Base-by-base conservation (phyloP, 192 early-diverging fungal genomes). In the Coemansia sp. region DNA sequence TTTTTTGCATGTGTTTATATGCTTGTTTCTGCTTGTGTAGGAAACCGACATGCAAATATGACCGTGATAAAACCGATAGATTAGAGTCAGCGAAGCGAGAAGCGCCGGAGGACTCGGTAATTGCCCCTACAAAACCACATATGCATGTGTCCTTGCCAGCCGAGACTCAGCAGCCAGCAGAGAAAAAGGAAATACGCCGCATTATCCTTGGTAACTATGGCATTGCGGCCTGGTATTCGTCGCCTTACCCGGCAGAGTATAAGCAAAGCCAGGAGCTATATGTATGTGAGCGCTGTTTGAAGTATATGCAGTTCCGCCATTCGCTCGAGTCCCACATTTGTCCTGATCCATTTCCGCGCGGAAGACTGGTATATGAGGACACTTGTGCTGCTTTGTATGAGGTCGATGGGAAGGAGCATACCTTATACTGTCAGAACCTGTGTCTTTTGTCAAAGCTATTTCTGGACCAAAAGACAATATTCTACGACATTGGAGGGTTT, bases 401-500 rank as follows among this genome's bases (percentile, higher is more conserved):
- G 62, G 85, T 99, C 10, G 95, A 98, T 67, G 97, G 95, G 18
- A 88, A 91, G 19, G 85, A 86, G 61, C 83, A 95, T 62, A 95
- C 93, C 89, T 78, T 96, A 7, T 99, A 95, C 72, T 95, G 94
- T 71, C 97, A 99, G 67, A 98, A 96, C 74, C 75, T 99, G 21
- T 96, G 93, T 48, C 80, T 99, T 16, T 69, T 99, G 61, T 91
- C 94, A 42, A 99, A 98, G 73, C 84, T 95, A 73, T 99, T 98
- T 77, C 76, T 99, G 51, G 97, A 99, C 73, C 92, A 96, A 85
- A 99, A 99, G 74, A 96, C 95, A 1, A 84, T 98, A 11, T 98
- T 93, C 63, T 99, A 95, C 72, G 97, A 98, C 64, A 87, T 96
- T 16, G 92, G 94, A 55, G 86, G 91, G 6, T 99, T 98, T 67